phyloP scores from a whole-genome alignment of 306 rosid genomes.

The Begonia loranthoides region DNA sequence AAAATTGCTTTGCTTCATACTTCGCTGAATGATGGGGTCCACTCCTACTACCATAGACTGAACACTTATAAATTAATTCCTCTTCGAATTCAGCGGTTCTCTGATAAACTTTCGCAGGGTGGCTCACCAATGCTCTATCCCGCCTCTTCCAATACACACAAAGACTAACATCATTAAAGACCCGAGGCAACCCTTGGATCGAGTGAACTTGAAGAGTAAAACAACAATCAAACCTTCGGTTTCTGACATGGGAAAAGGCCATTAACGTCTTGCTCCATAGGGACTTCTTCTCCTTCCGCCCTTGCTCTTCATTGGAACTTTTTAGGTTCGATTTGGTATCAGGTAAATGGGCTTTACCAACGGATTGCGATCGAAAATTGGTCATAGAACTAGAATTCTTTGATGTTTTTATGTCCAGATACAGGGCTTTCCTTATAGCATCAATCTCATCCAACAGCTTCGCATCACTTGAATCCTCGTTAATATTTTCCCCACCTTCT shows the following conservation, averaged over 20 bases:
- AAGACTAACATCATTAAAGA: slow-evolving; percentile 32
- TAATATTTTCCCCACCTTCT: slow-evolving; percentile 44
- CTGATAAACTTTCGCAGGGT: slow-evolving; percentile 46
- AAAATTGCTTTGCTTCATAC: slow-evolving; percentile 74
- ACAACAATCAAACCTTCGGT: slow-evolving; percentile 55
- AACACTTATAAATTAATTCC: slow-evolving; percentile 44
- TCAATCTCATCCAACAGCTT: slow-evolving; percentile 53
- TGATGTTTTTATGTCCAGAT: slow-evolving; percentile 22
- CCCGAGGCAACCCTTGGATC: slow-evolving; percentile 51
- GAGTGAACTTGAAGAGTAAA: slow-evolving; percentile 71
- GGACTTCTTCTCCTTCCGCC: slow-evolving; percentile 69
- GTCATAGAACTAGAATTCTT: slow-evolving; percentile 19
- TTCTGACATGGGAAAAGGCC: slow-evolving; percentile 48
- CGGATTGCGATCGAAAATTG: slow-evolving; percentile 19
- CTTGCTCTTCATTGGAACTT: slow-evolving; percentile 23
- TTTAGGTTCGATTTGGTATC: slow-evolving; percentile 31
- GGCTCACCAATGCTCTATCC: slow-evolving; percentile 49
- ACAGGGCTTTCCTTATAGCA: slow-evolving; percentile 40
- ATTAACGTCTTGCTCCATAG: slow-evolving; percentile 67
- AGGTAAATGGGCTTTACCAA: slow-evolving; percentile 18
- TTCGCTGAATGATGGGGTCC: slow-evolving; percentile 74
- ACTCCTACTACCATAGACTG: slow-evolving; percentile 64
- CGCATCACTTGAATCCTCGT: slow-evolving; percentile 37
- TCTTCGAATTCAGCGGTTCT: slow-evolving; percentile 55
- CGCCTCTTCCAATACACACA: slow-evolving; percentile 79